Base-by-base conservation (phyloP, 1,284 basidiomycete genomes). In the Golubevia pallescens region DNA sequence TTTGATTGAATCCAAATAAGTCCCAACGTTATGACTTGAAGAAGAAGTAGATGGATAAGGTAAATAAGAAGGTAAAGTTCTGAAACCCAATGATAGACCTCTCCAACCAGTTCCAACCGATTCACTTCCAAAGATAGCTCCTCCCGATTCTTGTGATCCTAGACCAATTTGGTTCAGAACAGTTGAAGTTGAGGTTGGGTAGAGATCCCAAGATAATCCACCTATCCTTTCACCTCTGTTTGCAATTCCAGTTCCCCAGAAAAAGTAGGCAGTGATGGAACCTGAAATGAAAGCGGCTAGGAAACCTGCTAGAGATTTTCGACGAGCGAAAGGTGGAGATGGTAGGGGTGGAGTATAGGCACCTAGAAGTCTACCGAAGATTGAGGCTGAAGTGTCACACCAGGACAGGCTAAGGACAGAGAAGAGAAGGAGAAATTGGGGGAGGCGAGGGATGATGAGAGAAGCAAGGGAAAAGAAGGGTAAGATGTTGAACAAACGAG, bases 371-470 rank as follows among this genome's bases (percentile, higher is more conserved):
- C 96, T 91, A 53, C 96, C 96, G 69, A 97, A 89, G 4, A 94
- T 94, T 2, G 95, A 97, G 0, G 96, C 96, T 14, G 93, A 90
- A 0, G 96, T 98, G 87, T 99, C 96, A 2, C 94, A 95, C 93
- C 96, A 97, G 28, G 95, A 95, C 56, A 99, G 90, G 69, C 93
- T 95, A 68, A 13, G 24, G 16, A 51, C 21, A 42, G 13, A 10
- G 53, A 63, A 56, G 16, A 10, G 79, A 58, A 63, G 38, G 65
- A 68, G 16, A 63, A 48, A 60, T 34, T 38, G 21, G 55, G 61
- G 24, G 58, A 58, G 42, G 51, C 55, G 53, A 57, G 19, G 57
- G 63, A 56, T 58, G 19, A 67, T 53, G 3, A 2, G 56, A 58
- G 16, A 16, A n/a, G 57, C 7, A 58, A 53, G 42, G 38, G 58